phyloP scores from a whole-genome alignment of 208 protist genomes.

The Porcisia hertigi region DNA sequence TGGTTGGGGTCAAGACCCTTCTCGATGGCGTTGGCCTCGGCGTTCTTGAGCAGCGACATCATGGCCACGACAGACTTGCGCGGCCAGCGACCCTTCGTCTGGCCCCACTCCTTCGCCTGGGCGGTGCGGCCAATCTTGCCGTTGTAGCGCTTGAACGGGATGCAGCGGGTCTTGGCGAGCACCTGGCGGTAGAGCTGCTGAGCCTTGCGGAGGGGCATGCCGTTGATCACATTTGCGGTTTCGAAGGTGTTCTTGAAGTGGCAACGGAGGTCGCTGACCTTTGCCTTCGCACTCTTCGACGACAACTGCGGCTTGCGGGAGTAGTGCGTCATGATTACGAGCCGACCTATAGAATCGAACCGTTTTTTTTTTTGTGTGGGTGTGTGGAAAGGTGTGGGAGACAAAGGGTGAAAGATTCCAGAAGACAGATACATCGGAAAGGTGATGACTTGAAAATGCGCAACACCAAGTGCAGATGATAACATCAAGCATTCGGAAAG shows the following conservation, averaged over 20 bases:
- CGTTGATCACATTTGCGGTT: slow-evolving; percentile 92
- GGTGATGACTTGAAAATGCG: neutral
- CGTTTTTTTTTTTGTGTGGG: neutral
- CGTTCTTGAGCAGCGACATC: slow-evolving; percentile 93
- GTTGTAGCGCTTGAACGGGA: slow-evolving; percentile 95
- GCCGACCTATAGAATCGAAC: slow-evolving; percentile 61
- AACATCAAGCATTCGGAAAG: neutral
- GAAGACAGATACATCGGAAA: neutral
- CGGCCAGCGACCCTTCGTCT: slow-evolving; percentile 94
- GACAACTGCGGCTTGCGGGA: slow-evolving; percentile 91
- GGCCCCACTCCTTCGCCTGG: slow-evolving; percentile 92
- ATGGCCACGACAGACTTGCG: slow-evolving; percentile 94
- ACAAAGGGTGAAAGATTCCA: neutral
- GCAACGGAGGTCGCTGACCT: slow-evolving; percentile 91
- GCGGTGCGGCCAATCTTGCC: slow-evolving; percentile 91
- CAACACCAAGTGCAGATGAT: neutral
- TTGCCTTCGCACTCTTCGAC: slow-evolving; percentile 87
- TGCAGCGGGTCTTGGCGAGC: slow-evolving; percentile 93
- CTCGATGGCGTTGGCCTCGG: slow-evolving; percentile 90
- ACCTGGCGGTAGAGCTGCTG: slow-evolving; percentile 94
- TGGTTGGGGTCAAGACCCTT: slow-evolving; percentile 92
- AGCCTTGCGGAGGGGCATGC: slow-evolving; percentile 92
- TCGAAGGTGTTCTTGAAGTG: slow-evolving; percentile 97
- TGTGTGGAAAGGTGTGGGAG: too few relatives aligned
- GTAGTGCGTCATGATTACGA: slow-evolving; percentile 81